phyloP scores from a whole-genome alignment of 208 protist species.

The Kentomonas sorsogonicus region DNA sequence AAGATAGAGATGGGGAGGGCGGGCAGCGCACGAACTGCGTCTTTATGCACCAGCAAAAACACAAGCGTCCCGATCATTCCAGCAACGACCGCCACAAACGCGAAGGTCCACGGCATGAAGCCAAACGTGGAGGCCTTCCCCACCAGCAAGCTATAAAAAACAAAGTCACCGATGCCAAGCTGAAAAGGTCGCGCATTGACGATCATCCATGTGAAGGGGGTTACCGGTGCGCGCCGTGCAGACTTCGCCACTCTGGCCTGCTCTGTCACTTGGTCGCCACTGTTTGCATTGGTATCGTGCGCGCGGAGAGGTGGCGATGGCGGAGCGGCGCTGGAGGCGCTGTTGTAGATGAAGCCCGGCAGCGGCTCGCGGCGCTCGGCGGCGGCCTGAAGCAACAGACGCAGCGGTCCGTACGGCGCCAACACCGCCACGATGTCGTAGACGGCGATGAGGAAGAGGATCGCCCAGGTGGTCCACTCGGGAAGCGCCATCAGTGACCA shows the following conservation, averaged over 20 bases:
- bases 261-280: too few species aligned
- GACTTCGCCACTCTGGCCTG: too few species aligned
- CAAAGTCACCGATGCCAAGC: constrained; percentile 84
- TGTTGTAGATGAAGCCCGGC: constrained; percentile 83
- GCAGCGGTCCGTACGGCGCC: constrained; percentile 66
- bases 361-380: constrained; percentile 61
- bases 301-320: not conserved
- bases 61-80: constrained; percentile 65
- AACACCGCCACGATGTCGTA: constrained; percentile 88
- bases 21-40: constrained; percentile 49
- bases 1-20: constrained; percentile 83
- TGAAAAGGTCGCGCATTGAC: constrained; percentile 40
- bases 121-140: constrained; percentile 42
- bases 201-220: not conserved
- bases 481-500: constrained; percentile 75
- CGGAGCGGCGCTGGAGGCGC: constrained; percentile 12
- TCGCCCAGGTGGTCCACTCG: constrained; percentile 78
- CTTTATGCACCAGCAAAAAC: constrained; percentile 42
- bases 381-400: constrained; percentile 56
- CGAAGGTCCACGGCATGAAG: constrained; percentile 58
- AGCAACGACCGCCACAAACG: constrained; percentile 37
- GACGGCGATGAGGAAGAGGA: constrained; percentile 65
- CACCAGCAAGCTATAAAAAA: constrained; percentile 83
- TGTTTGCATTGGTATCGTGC: not conserved
- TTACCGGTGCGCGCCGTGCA: not conserved